These are phyloP conservation scores for Hymenochaete sp. DNA, from an alignment of 1,284 basidiomycete genomes.

Conservation along the genomic window DNA sequence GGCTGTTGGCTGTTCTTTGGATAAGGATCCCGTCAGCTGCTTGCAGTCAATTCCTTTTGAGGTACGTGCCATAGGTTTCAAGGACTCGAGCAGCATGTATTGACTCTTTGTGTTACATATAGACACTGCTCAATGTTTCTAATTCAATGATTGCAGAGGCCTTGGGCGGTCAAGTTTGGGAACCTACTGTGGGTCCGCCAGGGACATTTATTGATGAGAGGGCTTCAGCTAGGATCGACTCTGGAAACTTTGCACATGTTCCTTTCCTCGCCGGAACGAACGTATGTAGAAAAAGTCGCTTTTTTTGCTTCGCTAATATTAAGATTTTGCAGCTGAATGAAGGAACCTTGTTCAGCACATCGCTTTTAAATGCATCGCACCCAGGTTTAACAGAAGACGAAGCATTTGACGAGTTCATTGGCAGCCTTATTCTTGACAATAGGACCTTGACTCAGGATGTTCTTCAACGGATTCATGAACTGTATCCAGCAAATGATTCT, in stretches of 20 bases:
- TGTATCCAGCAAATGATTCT: conserved; percentile 43
- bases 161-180: conserved; percentile 49
- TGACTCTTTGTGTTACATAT: background rate
- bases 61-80: conserved; percentile 24
- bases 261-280: conserved; percentile 50
- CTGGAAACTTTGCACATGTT: conserved; percentile 44
- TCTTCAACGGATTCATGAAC: conserved; percentile 29
- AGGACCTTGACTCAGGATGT: conserved; percentile 36
- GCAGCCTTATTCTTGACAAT: conserved; percentile 40
- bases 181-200: conserved; percentile 44
- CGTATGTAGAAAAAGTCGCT: conserved; percentile 23
- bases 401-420: conserved; percentile 39
- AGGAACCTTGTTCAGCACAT: conserved; percentile 36
- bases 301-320: background rate
- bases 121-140: conserved; percentile 40
- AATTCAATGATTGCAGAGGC: conserved; percentile 38
- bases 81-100: background rate
- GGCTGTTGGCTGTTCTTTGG: conserved; percentile 38
- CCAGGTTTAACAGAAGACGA: conserved; percentile 30
- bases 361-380: conserved; percentile 31
- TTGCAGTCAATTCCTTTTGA: conserved; percentile 41
- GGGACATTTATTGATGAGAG: conserved; percentile 43
- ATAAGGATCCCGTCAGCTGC: conserved; percentile 36
- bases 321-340: conserved; percentile 39
- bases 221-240: conserved; percentile 38